Evolutionary conservation across 305 asterid species (phyloP), one percentile per base, ranked within the genome.

Genomic region (Fraxinus platypoda): DNA sequence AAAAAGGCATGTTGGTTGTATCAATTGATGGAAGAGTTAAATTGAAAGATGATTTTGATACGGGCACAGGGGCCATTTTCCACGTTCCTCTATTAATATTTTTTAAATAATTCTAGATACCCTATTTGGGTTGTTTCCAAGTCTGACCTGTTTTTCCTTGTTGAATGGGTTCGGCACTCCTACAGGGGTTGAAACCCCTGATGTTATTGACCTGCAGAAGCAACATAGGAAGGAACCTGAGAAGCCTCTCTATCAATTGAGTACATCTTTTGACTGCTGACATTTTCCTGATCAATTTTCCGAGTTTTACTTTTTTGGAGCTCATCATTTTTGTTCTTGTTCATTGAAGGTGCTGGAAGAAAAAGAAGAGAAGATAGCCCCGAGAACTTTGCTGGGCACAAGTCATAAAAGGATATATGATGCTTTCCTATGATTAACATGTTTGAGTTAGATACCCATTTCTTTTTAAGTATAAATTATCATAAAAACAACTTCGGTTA

Each of bases 201-300:
- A 96, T 87, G 98, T 94, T 77, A 94, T 96, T 80, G 99, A 96
- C 86, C 98, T 96, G 28, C 98, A 98, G 35, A 96, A 96, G 88
- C 99, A 96, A 87, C 98, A 96, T 86, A 91, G 97, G 89, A 94
- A 96, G 91, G 98, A 96, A 75, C 98, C 99, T n/a, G 98, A 96
- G 81, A 92, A 93, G 88, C 94, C 98, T 79, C 96, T 96, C 76
- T 96, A 94, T 83, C 99, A 94, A 88, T 98, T 95, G 78, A 83
- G 57, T 80, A 19, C 70, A 30, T 13, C 76, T 13, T 35, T 37
- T 31, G 35, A 6, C 35, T 59, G 76, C 25, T 19, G 41, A 15
- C 71, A 6, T 37, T 25, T 19, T 25, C 66, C 31, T 37, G 2
- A 2, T 33, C 34, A 6, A 30, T 17, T 74, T 26, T 52, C n/a